phyloP scores from a whole-genome alignment of 73 alveolate species.

The Loxodes magnus region DNA sequence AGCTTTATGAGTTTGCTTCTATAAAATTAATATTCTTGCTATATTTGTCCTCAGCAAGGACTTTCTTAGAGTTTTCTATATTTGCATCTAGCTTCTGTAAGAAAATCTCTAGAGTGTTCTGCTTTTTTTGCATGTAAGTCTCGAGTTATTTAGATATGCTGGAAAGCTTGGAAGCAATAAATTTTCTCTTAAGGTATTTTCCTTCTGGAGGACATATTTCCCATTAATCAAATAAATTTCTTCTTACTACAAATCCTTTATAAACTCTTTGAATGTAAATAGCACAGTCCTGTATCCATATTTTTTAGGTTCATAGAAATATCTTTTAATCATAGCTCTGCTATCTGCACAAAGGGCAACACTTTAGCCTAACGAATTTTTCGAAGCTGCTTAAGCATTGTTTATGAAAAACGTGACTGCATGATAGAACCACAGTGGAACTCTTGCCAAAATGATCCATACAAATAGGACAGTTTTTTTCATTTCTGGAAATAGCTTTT shows the following conservation, averaged over 20 bases:
- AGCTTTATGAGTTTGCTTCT: slow-evolving; percentile 3
- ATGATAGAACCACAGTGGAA: slow-evolving; percentile 13
- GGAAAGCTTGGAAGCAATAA: neutral
- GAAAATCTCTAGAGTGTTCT: neutral
- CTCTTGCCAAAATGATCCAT: slow-evolving; percentile 12
- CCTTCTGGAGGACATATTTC: slow-evolving; percentile 5
- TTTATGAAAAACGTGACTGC: slow-evolving; percentile 22
- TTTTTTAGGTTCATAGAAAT: slow-evolving; percentile 9
- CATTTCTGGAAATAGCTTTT: slow-evolving; percentile 14
- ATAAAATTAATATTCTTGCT: slow-evolving; percentile 8
- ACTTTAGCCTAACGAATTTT: slow-evolving; percentile 13
- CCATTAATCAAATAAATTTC: slow-evolving; percentile 10
- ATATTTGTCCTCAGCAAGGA: slow-evolving; percentile 4
- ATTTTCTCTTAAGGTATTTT: slow-evolving; percentile 14
- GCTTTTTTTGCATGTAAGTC: slow-evolving; percentile 3
- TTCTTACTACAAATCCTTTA: slow-evolving; percentile 10
- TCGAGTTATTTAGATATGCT: slow-evolving; percentile 8
- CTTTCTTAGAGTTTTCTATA: neutral
- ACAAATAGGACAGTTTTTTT: slow-evolving; percentile 26
- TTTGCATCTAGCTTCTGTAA: slow-evolving; percentile 11
- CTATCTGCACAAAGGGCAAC: slow-evolving; percentile 35
- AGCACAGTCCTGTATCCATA: slow-evolving; percentile 7
- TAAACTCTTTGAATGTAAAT: slow-evolving; percentile 13
- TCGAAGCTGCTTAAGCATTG: slow-evolving; percentile 23
- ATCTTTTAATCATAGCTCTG: slow-evolving; percentile 22